Evolutionary conservation across 1,139 yeast genomes (phyloP), one percentile per base, ranked within the genome.

Genomic region (Pichia sp.): DNA sequence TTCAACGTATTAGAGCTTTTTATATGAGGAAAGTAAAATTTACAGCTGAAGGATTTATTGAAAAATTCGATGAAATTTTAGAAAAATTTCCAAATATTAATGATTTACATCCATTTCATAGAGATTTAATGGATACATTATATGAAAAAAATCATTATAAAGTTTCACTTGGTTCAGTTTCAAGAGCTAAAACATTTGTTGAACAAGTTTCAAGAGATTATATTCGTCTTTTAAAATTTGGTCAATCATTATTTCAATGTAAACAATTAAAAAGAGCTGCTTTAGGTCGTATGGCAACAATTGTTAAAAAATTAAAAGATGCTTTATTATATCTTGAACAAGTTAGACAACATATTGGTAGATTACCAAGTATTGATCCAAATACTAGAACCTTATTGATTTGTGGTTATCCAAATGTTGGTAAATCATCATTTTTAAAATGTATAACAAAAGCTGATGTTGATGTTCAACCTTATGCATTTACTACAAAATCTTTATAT

Each of bases 361-460:
- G 99, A 78, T 74, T 92, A 58, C 99, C 99, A 51, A 80, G 94
- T 57, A 94, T 92, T 65, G 98, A 92, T 66, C 98, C 99, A 61
- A 92, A 92, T 68, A 94, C 99, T 47, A 84, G 99, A 73, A 94
- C 99, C 32, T 73, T 92, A 59, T 76, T 92, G 61, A 90, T 94
- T 61, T 94, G 98, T 72, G 99, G 99, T 52, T 92, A 92, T 70
- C 99, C 99, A 47, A 92, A 92, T 66, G 99, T 92, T 51, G 99
- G 99, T 70, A 92, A 92, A 69, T 92, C 98, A 12, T 87, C 97
- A 24, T 92, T 92, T 69, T 76, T 92, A 67, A 78, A 80, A 62
- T 81, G 94, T 66, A 87, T 94, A 67, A 92, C 98, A 52, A 86
- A 95, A 61, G 98, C 98, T 31, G 97, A 92, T 59, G 99, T 92